Conservation (phyloP, 352 stramenopile genomes). For the Phytophthora sp. region DNA sequence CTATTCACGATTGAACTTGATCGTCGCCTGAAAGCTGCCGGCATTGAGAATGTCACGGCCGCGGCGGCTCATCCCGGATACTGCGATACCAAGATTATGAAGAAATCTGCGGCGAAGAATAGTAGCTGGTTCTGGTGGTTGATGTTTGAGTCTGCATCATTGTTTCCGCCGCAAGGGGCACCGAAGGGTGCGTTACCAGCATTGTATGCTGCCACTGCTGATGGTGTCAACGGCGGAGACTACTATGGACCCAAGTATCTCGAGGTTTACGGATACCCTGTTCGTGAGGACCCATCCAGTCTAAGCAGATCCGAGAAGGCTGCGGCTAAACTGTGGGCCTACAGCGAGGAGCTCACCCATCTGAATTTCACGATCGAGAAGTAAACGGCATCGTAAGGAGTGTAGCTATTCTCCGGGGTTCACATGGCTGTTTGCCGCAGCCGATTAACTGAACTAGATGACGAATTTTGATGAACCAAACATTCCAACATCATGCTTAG, state of each 20-base stretch:
- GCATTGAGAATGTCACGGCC: neutral
- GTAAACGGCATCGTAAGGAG: neutral
- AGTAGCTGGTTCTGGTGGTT: conserved; percentile 24
- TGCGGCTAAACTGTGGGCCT: conserved; percentile 38
- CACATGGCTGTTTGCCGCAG: too few relatives aligned
- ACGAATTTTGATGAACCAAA: too few relatives aligned
- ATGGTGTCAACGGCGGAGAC: conserved; percentile 28
- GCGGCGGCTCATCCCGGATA: conserved; percentile 1
- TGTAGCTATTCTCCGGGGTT: too few relatives aligned
- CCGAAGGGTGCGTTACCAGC: conserved; percentile 49
- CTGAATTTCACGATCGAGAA: conserved; percentile 31
- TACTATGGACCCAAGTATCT: conserved; percentile 48
- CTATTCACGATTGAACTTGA: conserved; percentile 90
- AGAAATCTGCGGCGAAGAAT: conserved; percentile 23
- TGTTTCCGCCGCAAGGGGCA: conserved; percentile 8
- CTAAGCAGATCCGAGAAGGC: conserved; percentile 29
- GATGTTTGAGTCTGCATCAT: neutral
- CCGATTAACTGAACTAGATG: too few relatives aligned
- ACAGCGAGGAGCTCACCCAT: conserved; percentile 48
- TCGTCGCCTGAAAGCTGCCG: conserved; percentile 21
- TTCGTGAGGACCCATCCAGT: conserved; percentile 32
- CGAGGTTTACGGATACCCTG: conserved; percentile 30
- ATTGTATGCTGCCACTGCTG: conserved; percentile 44
- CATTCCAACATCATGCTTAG: too few relatives aligned
- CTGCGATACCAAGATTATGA: conserved; percentile 39